Evolutionary conservation across 2,329 filamentous ascomycete species (phyloP), one percentile per base, ranked within the genome.

Genomic region (Cytospora piceicola): DNA sequence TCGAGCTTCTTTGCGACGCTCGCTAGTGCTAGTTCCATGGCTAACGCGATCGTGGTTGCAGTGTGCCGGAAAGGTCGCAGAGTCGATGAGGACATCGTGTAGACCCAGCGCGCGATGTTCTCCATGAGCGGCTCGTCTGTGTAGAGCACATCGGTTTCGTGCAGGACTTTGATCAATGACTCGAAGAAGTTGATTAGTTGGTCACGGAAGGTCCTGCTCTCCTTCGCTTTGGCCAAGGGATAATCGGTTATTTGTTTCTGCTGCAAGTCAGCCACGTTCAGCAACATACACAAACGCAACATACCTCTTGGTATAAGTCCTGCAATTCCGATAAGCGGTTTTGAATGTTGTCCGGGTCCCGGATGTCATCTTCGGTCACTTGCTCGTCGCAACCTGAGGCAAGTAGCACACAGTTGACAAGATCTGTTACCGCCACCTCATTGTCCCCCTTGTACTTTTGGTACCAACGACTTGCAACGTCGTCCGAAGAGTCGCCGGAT

Each of bases 21-120:
- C 15, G 78, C 94, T 30, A 98, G 81, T 0, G 91, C 87, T 39
- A 88, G 92, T 64, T 92, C 90, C 69, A 97, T 90, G 20, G 92
- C 85, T 39, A 98, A 81, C 1, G 92, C 90, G 29, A 94, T 89
- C 0, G 95, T 89, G 1, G 94, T 97, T 0, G 94, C 91, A 0
- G 95, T 99, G 77, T 99, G 95, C 69, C 95, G 87, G 78, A 99
- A 97, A 1, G 95, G 93, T 63, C 95, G 88, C 68, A 94, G 89
- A 4, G 88, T 85, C 0, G 93, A 94, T 4, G 93, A 95, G 3
- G 94, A 95, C 90, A 99, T 92, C 66, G 92, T 91, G 49, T 89
- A 90, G 67, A 97, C 83, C 95, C 95, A 99, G 65, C 92, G 85
- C 71, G 93, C 88, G 57, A 98, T 85, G 73, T 96, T 97, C 75